Percentiles rank a stretch among this genome's conserved stretches.
Evolutionary conservation across 1,284 basidiomycete genomes (phyloP).

Genomic region (Rhodotorula sp.): DNA sequence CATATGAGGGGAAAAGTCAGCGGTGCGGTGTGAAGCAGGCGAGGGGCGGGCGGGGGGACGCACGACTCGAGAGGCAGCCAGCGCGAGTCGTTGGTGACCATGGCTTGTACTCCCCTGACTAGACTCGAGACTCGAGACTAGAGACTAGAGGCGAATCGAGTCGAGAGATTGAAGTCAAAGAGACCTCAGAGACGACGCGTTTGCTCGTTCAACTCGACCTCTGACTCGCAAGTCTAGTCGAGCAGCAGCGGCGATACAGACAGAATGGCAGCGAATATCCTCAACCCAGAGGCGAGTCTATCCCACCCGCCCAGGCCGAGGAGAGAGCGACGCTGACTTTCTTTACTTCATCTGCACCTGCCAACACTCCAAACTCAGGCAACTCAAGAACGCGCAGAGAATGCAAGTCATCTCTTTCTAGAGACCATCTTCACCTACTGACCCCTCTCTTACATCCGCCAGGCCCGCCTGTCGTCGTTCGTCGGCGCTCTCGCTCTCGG

Average conservation of each 20-base stretch:
- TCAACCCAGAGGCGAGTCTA: conserved; percentile 28
- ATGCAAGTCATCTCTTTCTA: conserved; percentile 14
- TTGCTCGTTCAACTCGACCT: background rate
- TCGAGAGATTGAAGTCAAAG: background rate
- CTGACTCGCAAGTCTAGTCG: background rate
- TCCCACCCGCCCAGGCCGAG: no score
- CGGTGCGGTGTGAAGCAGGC: background rate
- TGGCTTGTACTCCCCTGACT: no score
- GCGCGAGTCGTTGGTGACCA: conserved; percentile 26
- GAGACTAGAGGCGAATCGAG: no score
- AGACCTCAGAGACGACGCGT: background rate
- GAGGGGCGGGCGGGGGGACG: background rate
- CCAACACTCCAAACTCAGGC: conserved; percentile 13
- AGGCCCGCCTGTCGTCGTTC: conserved; percentile 89
- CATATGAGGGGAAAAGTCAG: background rate
- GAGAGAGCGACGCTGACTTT: background rate
- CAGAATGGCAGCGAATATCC: conserved; percentile 36
- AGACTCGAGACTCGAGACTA: no score
- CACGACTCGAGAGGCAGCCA: conserved; percentile 40
- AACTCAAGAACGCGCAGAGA: conserved; percentile 42
- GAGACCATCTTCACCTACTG: rapidly evolving
- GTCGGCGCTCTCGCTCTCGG: conserved; percentile 95
- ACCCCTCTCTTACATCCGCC: rapidly evolving
- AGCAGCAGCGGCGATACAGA: no score
- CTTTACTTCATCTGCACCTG: background rate